Percentiles rank a stretch among this genome's conserved stretches.
Evolutionary conservation across 768 basidiomycete genomes (phyloP).

Genomic region (Aureoboletus auriporus): DNA sequence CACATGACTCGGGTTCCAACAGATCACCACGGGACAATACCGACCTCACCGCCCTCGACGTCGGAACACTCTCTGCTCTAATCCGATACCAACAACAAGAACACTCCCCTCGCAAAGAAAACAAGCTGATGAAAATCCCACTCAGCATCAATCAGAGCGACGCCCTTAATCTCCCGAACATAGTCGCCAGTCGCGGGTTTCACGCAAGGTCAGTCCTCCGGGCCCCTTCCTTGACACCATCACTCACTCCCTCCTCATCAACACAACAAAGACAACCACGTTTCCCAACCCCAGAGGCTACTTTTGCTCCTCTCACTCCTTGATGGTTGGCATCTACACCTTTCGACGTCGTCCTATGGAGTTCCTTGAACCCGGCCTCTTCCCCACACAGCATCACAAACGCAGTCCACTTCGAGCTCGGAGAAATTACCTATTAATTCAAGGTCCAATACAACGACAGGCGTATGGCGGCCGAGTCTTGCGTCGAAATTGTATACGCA

Average conservation of each 20-base stretch:
- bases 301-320: conserved; percentile 55
- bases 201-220: conserved; percentile 81
- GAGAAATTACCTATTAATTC: conserved; percentile 97
- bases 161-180: conserved; percentile 89
- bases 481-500: conserved; percentile 93
- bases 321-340: conserved; percentile 91
- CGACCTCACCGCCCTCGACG: conserved; percentile 69
- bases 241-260: no score
- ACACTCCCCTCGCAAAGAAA: conserved; percentile 68
- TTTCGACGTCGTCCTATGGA: conserved; percentile 91
- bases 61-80: conserved; percentile 75
- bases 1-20: conserved; percentile 35
- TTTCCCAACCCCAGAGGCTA: conserved; percentile 60
- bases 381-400: conserved; percentile 95
- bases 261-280: no score
- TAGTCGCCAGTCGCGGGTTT: conserved; percentile 97
- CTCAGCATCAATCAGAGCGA: conserved; percentile 96
- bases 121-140: conserved; percentile 95
- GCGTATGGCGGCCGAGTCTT: conserved; percentile 90
- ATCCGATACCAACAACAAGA: conserved; percentile 44
- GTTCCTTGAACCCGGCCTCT: conserved; percentile 91
- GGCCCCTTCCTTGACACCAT: conserved; percentile 40
- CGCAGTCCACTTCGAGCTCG: conserved; percentile 93
- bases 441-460: conserved; percentile 98
- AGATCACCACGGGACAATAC: conserved; percentile 52